phyloP scores from a whole-genome alignment of 2,329 filamentous ascomycete species.

The Xylariaceae sp. region DNA sequence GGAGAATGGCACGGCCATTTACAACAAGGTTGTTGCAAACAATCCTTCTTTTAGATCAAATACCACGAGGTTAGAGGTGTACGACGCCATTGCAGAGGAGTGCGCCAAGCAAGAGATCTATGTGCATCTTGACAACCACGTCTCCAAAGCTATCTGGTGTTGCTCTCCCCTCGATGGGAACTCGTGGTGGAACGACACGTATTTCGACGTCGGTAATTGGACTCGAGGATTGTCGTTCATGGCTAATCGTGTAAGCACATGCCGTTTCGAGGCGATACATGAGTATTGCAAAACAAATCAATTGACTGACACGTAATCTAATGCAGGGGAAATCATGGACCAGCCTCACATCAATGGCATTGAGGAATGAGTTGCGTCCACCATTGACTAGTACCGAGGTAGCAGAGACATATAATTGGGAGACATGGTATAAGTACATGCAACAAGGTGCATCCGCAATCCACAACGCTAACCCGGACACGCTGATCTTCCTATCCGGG shows the following conservation, averaged over 20 bases:
- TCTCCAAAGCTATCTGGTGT: constrained; percentile 56
- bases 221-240: constrained; percentile 57
- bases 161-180: constrained; percentile 53
- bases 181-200: constrained; percentile 57
- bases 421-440: constrained; percentile 47
- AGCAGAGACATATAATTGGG: constrained; percentile 48
- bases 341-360: constrained; percentile 45
- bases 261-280: too few species aligned
- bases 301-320: constrained; percentile 4
- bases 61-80: constrained; percentile 55
- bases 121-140: constrained; percentile 58
- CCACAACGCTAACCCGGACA: constrained; percentile 45
- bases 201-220: constrained; percentile 59
- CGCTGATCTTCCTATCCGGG: constrained; percentile 58
- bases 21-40: constrained; percentile 48
- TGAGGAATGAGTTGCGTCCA: constrained; percentile 51
- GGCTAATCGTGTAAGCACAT: constrained; percentile 43
- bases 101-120: constrained; percentile 52
- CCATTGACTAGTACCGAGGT: constrained; percentile 33
- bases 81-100: constrained; percentile 59
- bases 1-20: constrained; percentile 46
- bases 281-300: too few species aligned
- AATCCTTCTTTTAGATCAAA: constrained; percentile 53
- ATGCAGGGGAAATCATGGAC: constrained; percentile 42
- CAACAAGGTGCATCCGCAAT: constrained; percentile 47